Conservation (phyloP, 1,284 basidiomycete species). For the Microbotryum scabiosae region DNA sequence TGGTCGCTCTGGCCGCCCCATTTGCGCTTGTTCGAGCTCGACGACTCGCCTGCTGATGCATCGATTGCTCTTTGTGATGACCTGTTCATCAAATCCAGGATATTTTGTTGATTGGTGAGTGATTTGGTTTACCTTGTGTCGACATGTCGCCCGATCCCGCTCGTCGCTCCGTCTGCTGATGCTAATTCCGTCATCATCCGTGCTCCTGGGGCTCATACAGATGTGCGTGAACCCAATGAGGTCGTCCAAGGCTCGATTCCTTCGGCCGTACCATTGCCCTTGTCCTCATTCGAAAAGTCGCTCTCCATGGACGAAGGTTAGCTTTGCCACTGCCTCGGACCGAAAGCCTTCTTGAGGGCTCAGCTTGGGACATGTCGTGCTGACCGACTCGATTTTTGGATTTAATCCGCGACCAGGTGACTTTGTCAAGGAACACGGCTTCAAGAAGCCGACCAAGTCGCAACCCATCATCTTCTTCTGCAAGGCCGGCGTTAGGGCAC, state of each 20-base stretch:
- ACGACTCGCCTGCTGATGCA: not conserved
- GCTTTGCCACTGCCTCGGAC: constrained; percentile 49
- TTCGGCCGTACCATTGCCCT: constrained; percentile 84
- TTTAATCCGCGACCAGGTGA: constrained; percentile 26
- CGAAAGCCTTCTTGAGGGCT: not conserved
- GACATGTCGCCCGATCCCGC: no score
- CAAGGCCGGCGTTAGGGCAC: constrained; percentile 76
- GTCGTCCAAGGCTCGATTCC: constrained; percentile 91
- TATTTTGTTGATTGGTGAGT: constrained; percentile 59
- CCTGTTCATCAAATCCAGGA: constrained; percentile 46
- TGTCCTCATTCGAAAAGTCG: constrained; percentile 65
- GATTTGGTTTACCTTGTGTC: no score
- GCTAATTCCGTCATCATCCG: not conserved
- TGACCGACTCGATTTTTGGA: not conserved
- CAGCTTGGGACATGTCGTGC: not conserved
- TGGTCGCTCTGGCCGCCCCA: no score
- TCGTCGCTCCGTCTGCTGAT: not conserved
- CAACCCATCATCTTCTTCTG: constrained; percentile 93
- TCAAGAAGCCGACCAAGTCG: constrained; percentile 63
- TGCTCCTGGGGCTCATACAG: constrained; percentile 34
- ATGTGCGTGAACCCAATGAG: constrained; percentile 91
- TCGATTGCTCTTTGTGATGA: not conserved
- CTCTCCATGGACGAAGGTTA: constrained; percentile 54
- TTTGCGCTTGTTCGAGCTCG: no score
- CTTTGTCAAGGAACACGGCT: constrained; percentile 55